Percentiles rank a stretch among this genome's conserved stretches.
Conservation (phyloP, 2,329 filamentous ascomycete genomes). For the Immersiporthe knoxdaviesiana region DNA sequence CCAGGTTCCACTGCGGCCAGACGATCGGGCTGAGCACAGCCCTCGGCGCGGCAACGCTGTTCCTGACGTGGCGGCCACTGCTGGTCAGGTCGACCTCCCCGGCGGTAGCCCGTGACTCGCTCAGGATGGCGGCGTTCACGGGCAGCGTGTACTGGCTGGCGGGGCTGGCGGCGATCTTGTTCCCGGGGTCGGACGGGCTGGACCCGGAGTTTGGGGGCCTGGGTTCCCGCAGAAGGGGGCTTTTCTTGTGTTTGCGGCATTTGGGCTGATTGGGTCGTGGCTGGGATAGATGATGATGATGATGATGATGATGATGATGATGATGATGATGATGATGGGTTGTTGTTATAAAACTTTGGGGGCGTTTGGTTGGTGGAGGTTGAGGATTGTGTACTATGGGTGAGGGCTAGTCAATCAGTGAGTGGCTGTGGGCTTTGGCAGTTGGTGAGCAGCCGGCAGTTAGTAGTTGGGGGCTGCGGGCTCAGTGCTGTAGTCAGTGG, state of each 20-base stretch:
- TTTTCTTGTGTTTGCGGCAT: constrained; percentile 37
- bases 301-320: background rate
- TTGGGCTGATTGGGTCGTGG: constrained; percentile 32
- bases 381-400: too few species aligned
- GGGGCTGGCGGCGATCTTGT: constrained; percentile 42
- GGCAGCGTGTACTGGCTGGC: constrained; percentile 48
- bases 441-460: too few species aligned
- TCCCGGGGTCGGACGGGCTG: constrained; percentile 44
- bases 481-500: too few species aligned
- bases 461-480: too few species aligned
- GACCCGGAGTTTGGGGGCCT: constrained; percentile 49
- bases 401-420: too few species aligned
- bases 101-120: constrained; percentile 37
- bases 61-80: constrained; percentile 43
- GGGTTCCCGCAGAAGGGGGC: constrained; percentile 45
- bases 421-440: too few species aligned
- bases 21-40: constrained; percentile 46
- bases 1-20: constrained; percentile 47
- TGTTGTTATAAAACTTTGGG: background rate
- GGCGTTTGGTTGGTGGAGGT: background rate
- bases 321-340: background rate
- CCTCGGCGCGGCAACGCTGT: constrained; percentile 45
- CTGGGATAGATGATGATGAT: constrained; percentile 14
- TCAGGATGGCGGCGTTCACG: constrained; percentile 40
- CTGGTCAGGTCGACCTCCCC: constrained; percentile 30